Conservation (phyloP, 2,329 filamentous ascomycete species). For the Sclerotinia sclerotiorum region DNA sequence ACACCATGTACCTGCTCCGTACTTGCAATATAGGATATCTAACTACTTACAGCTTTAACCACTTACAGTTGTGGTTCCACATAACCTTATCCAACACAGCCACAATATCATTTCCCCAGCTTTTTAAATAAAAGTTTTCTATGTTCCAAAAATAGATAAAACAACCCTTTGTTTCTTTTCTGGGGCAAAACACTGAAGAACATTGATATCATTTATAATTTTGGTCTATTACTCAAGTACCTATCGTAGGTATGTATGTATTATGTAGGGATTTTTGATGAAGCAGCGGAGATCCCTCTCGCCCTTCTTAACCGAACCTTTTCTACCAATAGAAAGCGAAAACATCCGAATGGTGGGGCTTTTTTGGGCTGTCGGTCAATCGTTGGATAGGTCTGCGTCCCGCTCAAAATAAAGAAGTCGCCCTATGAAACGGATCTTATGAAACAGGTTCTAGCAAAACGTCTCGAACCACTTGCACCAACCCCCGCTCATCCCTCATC, state of each 20-base stretch:
- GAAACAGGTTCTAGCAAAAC: not conserved
- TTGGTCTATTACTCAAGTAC: too few species aligned
- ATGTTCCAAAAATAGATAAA: not conserved
- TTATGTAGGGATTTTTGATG: too few species aligned
- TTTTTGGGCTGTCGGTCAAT: not conserved
- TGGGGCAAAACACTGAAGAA: not conserved
- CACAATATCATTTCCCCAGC: slow-evolving; percentile 1
- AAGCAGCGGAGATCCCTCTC: not conserved
- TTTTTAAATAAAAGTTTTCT: not conserved
- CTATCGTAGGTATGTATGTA: too few species aligned
- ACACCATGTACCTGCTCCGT: too few species aligned
- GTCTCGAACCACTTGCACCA: not conserved
- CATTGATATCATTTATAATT: too few species aligned
- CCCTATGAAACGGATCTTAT: not conserved
- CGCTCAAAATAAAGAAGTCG: slow-evolving; percentile 1
- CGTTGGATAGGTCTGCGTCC: too few species aligned
- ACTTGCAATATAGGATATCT: not conserved
- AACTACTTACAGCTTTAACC: too few species aligned
- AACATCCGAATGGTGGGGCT: not conserved
- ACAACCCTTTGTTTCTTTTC: not conserved
- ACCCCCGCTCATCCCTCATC: not conserved
- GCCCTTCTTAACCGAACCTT: not conserved
- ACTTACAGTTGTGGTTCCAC: not conserved
- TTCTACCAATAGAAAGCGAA: not conserved
- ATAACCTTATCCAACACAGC: not conserved